A percentile compares a stretch with the other conserved stretches of the same genome.
Conservation (phyloP, 163 green algal species). For the Scenedesmus sp. region DNA sequence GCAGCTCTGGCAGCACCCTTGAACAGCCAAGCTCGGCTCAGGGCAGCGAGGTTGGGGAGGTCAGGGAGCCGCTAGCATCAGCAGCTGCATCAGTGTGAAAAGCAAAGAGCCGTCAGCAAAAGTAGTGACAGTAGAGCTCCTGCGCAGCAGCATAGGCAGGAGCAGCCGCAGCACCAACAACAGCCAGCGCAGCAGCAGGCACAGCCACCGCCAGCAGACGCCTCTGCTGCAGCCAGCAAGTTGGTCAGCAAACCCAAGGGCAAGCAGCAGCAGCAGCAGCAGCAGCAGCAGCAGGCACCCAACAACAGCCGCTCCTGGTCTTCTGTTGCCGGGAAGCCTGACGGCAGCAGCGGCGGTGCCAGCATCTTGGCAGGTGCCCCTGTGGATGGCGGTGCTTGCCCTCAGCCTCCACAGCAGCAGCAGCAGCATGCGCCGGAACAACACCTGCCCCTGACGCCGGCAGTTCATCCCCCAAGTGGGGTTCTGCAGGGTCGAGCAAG, state of each 20-base stretch:
- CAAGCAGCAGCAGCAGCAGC: conserved; percentile 34
- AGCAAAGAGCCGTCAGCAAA: neutral
- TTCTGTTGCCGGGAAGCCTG: conserved; percentile 20
- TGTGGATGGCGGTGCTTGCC: neutral
- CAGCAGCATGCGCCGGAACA: conserved; percentile 11
- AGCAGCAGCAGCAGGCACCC: neutral
- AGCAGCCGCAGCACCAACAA: neutral
- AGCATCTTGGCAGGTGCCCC: neutral
- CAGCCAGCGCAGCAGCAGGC: conserved; percentile 11
- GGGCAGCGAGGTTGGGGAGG: neutral
- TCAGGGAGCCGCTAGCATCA: neutral
- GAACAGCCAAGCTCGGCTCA: neutral
- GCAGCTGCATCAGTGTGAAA: conserved; percentile 1
- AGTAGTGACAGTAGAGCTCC: conserved; percentile 1
- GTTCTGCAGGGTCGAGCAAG: neutral
- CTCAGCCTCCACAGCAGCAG: neutral
- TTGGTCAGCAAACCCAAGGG: neutral
- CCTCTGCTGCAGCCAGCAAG: conserved; percentile 5
- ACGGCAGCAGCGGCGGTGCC: neutral
- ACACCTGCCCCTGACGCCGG: neutral
- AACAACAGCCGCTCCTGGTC: conserved; percentile 28
- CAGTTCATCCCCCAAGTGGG: conserved; percentile 20
- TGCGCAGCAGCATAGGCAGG: neutral
- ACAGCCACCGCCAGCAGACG: neutral
- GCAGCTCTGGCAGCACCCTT: conserved; percentile 15